phyloP scores from a whole-genome alignment of 805 yeast species.

The Teunomyces panamensis region DNA sequence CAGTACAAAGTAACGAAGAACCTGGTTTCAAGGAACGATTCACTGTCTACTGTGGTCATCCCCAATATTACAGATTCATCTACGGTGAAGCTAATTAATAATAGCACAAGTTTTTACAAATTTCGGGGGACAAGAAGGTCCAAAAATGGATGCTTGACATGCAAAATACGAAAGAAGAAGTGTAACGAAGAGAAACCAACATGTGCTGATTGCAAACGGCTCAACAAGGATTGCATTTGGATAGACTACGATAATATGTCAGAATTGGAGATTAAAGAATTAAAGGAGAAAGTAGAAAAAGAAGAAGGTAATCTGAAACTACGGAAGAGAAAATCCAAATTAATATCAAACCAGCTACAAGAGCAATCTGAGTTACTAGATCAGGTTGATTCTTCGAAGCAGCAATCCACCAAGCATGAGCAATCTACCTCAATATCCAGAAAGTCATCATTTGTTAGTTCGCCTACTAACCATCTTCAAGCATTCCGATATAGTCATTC shows the following conservation, averaged over 20 bases:
- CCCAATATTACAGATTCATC: not conserved
- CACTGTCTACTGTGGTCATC: not conserved
- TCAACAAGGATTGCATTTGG: constrained; percentile 49
- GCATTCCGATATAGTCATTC: constrained; percentile 10
- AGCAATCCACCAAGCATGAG: not conserved
- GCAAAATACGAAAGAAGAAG: constrained; percentile 62
- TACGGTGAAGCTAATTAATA: constrained; percentile 13
- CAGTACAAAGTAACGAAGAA: not conserved
- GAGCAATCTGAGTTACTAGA: not conserved
- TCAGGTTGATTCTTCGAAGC: no score
- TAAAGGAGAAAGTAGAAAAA: constrained; percentile 35
- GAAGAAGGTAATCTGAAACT: constrained; percentile 42
- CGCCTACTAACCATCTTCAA: constrained; percentile 1
- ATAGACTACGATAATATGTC: constrained; percentile 43
- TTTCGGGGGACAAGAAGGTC: constrained; percentile 37
- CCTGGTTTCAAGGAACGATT: not conserved
- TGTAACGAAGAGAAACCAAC: constrained; percentile 51
- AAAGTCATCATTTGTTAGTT: not conserved
- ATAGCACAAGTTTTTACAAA: constrained; percentile 12
- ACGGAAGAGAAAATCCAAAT: constrained; percentile 31
- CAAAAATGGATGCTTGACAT: constrained; percentile 63
- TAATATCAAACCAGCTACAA: not conserved
- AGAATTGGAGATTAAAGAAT: constrained; percentile 29
- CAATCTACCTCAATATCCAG: not conserved
- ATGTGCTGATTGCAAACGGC: constrained; percentile 49